Percentiles rank a stretch among this genome's conserved stretches.
Evolutionary conservation across 2,329 filamentous ascomycete species (phyloP).

Genomic region (Cytospora piceicola): DNA sequence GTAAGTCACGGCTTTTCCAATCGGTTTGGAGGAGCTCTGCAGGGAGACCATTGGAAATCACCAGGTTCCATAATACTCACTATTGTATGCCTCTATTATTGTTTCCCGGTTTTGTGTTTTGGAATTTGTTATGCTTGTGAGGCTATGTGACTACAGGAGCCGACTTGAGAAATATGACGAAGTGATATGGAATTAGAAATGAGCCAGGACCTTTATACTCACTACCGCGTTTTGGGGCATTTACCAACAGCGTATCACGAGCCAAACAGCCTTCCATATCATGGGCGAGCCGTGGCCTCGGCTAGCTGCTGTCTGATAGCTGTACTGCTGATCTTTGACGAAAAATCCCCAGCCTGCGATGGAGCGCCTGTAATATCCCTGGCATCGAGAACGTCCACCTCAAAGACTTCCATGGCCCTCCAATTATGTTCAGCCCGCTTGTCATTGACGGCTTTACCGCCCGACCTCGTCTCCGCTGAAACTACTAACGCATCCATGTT

Average conservation of each 20-base stretch:
- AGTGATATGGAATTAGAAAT: neutral
- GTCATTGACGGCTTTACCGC: constrained; percentile 85
- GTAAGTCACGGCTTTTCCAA: neutral
- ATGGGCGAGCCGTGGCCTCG: constrained; percentile 33
- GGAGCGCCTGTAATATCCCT: constrained; percentile 54
- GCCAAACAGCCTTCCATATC: constrained; percentile 4
- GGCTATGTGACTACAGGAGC: neutral
- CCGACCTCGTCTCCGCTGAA: constrained; percentile 83
- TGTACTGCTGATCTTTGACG: constrained; percentile 88
- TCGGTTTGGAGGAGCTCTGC: neutral
- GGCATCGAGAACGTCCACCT: constrained; percentile 84
- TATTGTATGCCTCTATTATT: neutral
- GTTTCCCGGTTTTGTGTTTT: neutral
- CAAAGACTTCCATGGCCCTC: constrained; percentile 76
- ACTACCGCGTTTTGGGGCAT: constrained; percentile 10
- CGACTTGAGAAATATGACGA: neutral
- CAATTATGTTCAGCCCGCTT: constrained; percentile 77
- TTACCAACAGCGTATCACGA: constrained; percentile 8
- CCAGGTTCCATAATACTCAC: too few relatives aligned
- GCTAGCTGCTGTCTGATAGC: constrained; percentile 67
- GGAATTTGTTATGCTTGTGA: neutral
- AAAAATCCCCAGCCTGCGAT: constrained; percentile 64
- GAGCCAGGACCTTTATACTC: constrained; percentile 8
- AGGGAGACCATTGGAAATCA: neutral
- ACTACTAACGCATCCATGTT: constrained; percentile 80